Evolutionary conservation across 78 protist genomes (phyloP).

Genomic region (Salpingoeca rosetta): DNA sequence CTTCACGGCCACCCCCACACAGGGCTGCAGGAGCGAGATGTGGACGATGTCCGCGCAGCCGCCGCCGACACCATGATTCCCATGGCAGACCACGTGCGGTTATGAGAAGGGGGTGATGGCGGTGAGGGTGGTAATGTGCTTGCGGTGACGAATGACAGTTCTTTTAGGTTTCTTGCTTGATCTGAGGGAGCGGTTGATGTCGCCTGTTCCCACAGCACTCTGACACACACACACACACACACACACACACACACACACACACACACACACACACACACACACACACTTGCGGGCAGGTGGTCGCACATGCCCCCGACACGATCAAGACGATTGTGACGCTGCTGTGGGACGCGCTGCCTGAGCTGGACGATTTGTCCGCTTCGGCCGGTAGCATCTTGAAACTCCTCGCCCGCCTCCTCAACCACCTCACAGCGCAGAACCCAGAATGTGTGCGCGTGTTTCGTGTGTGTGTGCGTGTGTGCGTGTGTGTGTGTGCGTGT

Average conservation of each 20-base stretch:
- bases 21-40: neutral
- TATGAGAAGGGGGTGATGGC: neutral
- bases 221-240: too few relatives aligned
- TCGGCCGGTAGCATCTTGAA: slow-evolving; percentile 25
- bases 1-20: neutral
- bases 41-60: slow-evolving; percentile 57
- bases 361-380: slow-evolving; percentile 46
- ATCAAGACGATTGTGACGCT: neutral
- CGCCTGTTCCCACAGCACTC: too few relatives aligned
- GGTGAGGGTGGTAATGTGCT: too few relatives aligned
- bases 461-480: too few relatives aligned
- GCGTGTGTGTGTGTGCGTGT: too few relatives aligned
- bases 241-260: too few relatives aligned
- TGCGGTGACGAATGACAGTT: too few relatives aligned
- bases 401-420: slow-evolving; percentile 18
- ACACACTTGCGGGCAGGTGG: too few relatives aligned
- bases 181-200: too few relatives aligned
- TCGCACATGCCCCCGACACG: neutral
- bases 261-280: too few relatives aligned
- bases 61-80: slow-evolving; percentile 41
- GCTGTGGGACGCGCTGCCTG: slow-evolving; percentile 33
- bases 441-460: too few relatives aligned
- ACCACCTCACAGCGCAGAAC: neutral
- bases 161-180: too few relatives aligned
- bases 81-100: neutral